Conservation (phyloP, 352 stramenopile genomes). For the Halophytophthora batemanensis region DNA sequence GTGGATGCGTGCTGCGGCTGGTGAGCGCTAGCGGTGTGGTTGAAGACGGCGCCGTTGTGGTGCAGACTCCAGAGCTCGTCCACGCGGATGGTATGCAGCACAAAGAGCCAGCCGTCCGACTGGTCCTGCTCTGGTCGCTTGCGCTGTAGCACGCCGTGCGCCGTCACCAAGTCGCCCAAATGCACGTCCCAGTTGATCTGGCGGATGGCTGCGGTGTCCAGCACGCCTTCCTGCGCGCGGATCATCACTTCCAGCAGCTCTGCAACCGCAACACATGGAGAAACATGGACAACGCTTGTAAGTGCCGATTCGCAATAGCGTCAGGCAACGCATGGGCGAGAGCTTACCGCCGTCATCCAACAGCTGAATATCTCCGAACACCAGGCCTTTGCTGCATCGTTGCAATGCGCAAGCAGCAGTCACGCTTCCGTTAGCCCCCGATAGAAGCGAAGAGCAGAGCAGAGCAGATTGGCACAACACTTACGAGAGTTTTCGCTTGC, state of each 20-base stretch:
- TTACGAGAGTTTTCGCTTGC: constrained; percentile 84
- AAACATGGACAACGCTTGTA: neutral
- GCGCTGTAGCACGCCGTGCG: constrained; percentile 33
- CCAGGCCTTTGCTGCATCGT: constrained; percentile 62
- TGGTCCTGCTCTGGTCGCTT: constrained; percentile 32
- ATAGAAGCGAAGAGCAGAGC: constrained; percentile 2
- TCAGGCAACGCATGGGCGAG: neutral
- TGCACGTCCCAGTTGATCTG: constrained; percentile 82
- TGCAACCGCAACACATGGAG: constrained; percentile 10
- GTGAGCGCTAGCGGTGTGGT: constrained; percentile 32
- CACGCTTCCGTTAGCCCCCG: no score
- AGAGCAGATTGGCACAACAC: constrained; percentile 15
- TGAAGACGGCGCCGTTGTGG: constrained; percentile 51
- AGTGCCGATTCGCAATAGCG: neutral
- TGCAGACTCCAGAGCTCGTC: constrained; percentile 55
- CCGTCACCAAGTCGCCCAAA: constrained; percentile 58
- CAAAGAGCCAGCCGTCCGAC: constrained; percentile 48
- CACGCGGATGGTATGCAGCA: constrained; percentile 41
- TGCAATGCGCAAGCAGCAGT: constrained; percentile 1
- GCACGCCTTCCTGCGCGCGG: constrained; percentile 46
- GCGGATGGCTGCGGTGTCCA: constrained; percentile 60
- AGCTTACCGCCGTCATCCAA: constrained; percentile 41
- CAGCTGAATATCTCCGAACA: constrained; percentile 80
- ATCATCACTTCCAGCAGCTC: constrained; percentile 83
- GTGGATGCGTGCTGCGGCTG: constrained; percentile 1